Conservation (phyloP, 306 rosid genomes). For the Mucuna pruriens region DNA sequence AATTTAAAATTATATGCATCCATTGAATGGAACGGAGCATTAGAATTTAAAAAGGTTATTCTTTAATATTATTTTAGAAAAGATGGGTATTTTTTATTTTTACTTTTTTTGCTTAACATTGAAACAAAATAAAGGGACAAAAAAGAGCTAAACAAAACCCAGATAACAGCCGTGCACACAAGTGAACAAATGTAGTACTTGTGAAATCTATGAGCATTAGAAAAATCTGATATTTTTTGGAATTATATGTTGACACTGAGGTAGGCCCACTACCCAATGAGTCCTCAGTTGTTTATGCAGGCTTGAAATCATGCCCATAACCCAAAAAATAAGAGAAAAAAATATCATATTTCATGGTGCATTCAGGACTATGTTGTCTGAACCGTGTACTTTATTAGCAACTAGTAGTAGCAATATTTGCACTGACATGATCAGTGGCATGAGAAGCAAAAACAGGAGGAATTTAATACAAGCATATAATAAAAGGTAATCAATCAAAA, state of each 20-base stretch:
- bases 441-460: not conserved
- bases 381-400: not conserved
- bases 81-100: too few relatives aligned
- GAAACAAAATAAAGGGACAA: too few relatives aligned
- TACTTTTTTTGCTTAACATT: too few relatives aligned
- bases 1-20: too few relatives aligned
- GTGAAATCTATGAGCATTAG: too few relatives aligned
- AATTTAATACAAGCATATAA: not conserved
- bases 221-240: too few relatives aligned
- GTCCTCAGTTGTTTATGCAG: not conserved
- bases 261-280: not conserved
- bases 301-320: not conserved
- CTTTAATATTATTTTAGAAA: too few relatives aligned
- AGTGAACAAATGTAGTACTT: too few relatives aligned
- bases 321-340: not conserved
- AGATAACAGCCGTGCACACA: too few relatives aligned
- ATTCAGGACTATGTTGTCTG: not conserved
- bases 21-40: too few relatives aligned
- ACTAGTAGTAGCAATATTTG: not conserved
- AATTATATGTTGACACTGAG: not conserved
- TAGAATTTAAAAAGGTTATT: too few relatives aligned
- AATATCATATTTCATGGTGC: not conserved
- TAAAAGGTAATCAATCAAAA: constrained; percentile 49
- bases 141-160: too few relatives aligned
- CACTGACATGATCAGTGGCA: not conserved